These are phyloP conservation scores for Naematelia aurantialba DNA, from an alignment of 768 basidiomycete genomes.

Conservation along the genomic window DNA sequence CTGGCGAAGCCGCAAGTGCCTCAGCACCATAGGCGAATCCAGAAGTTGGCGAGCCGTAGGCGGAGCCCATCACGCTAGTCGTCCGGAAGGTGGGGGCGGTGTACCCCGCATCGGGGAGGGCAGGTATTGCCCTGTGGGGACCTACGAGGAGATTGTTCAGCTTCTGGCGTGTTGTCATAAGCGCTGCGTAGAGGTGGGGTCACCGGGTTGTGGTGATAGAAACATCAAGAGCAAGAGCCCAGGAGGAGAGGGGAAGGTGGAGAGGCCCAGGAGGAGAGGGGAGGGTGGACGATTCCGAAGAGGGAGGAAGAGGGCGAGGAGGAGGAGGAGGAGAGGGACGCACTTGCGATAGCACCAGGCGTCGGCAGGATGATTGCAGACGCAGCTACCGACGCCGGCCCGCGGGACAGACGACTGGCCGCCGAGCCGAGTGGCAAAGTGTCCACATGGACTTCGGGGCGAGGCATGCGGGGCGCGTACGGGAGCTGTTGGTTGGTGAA, in stretches of 20 bases:
- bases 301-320: background rate
- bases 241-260: background rate
- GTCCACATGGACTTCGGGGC: slow-evolving; percentile 8
- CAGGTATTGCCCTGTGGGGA: slow-evolving; percentile 36
- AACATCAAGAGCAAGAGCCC: background rate
- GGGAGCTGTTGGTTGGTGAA: slow-evolving; percentile 32
- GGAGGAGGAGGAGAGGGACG: slow-evolving; percentile 1
- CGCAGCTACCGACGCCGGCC: slow-evolving; percentile 22
- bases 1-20: background rate
- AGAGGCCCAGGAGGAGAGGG: background rate
- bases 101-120: slow-evolving; percentile 40
- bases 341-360: slow-evolving; percentile 38
- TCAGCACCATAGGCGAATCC: background rate
- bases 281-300: background rate
- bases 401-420: background rate
- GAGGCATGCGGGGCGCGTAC: slow-evolving; percentile 28
- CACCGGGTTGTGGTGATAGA: too few species aligned
- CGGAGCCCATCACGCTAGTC: background rate
- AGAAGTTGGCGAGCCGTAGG: slow-evolving; percentile 4
- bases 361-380: slow-evolving; percentile 31
- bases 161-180: background rate
- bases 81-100: slow-evolving; percentile 30
- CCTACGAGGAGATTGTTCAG: slow-evolving; percentile 11
- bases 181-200: too few species aligned
- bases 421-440: slow-evolving; percentile 6